Conservation (phyloP, 805 yeast genomes). For the Torulaspora quercuum region DNA sequence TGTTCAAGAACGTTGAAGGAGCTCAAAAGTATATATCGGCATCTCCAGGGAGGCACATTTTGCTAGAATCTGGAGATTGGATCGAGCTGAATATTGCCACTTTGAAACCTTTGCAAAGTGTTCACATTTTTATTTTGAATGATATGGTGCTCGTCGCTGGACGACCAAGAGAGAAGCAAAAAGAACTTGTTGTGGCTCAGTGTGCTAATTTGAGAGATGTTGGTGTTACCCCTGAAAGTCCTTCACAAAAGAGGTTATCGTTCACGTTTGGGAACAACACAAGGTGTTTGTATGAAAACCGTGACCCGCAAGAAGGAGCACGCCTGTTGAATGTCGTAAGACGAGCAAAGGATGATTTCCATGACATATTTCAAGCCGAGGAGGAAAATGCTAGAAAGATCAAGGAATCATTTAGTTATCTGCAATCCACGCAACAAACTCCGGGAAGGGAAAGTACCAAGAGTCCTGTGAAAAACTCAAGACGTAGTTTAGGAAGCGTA, state of each 20-base stretch:
- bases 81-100: conserved; percentile 81
- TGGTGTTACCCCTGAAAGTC: conserved; percentile 38
- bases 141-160: conserved; percentile 76
- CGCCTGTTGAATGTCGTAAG: conserved; percentile 54
- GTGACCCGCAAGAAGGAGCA: conserved; percentile 25
- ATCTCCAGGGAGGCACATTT: conserved; percentile 73
- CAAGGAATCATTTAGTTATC: conserved; percentile 43
- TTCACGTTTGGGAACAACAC: conserved; percentile 20
- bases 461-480: conserved; percentile 38
- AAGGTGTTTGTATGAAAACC: conserved; percentile 25
- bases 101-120: conserved; percentile 71
- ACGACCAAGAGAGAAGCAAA: conserved; percentile 39
- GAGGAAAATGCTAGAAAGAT: conserved; percentile 42
- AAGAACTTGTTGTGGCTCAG: conserved; percentile 61
- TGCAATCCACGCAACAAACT: conserved; percentile 38
- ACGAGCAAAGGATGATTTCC: conserved; percentile 58
- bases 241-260: conserved; percentile 20
- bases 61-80: conserved; percentile 82
- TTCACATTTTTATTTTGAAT: conserved; percentile 71
- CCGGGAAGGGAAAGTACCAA: conserved; percentile 32
- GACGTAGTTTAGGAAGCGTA: conserved; percentile 24
- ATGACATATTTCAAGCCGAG: conserved; percentile 54
- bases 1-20: conserved; percentile 86
- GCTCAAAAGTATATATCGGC: conserved; percentile 76
- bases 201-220: conserved; percentile 75